Evolutionary conservation across 805 yeast genomes (phyloP).

Genomic region (Kuraishia hungarica): DNA sequence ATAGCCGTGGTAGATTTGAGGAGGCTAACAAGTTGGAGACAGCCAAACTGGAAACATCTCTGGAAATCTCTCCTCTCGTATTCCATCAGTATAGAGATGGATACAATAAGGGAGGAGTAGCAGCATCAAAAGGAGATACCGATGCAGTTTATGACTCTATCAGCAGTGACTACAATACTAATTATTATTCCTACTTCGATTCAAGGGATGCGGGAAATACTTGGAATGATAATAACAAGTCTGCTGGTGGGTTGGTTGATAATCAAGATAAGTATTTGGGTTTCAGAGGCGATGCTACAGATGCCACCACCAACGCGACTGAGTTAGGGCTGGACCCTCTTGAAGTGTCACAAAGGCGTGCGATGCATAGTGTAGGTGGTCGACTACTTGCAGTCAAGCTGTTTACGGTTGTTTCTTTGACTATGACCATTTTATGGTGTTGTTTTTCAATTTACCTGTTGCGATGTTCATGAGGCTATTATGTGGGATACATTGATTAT

Average conservation of each 20-base stretch:
- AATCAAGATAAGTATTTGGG: not conserved
- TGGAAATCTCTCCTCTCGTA: not conserved
- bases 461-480: not conserved
- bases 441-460: not conserved
- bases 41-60: not conserved
- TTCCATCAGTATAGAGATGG: not conserved
- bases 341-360: not conserved
- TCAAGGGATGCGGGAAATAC: not conserved
- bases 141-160: not conserved
- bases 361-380: not conserved
- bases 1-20: too few relatives aligned
- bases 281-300: not conserved
- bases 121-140: too few relatives aligned
- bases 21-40: not conserved
- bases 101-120: too few relatives aligned
- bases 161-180: not conserved
- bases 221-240: not conserved
- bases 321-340: not conserved
- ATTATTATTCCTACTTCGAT: not conserved
- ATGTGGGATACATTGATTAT: too few relatives aligned
- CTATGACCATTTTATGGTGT: not conserved
- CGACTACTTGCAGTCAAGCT: not conserved
- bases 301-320: not conserved
- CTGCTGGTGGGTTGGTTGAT: not conserved
- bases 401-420: not conserved